Evolutionary conservation across 1,139 yeast genomes (phyloP).

Genomic region (Kluyveromyces sp.): DNA sequence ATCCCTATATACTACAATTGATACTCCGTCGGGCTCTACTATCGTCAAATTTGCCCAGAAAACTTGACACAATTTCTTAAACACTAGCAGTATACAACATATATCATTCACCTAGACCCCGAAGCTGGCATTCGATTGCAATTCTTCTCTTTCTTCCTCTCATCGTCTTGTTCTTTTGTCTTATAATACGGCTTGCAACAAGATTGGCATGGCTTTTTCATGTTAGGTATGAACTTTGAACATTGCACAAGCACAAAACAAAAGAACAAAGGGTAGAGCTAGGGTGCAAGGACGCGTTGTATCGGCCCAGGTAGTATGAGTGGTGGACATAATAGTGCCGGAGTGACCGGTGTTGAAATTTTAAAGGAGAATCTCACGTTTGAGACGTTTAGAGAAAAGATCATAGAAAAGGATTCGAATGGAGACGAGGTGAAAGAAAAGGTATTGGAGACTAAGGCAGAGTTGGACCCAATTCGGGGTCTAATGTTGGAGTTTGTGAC

Average conservation of each 20-base stretch:
- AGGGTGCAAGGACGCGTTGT: too few species aligned
- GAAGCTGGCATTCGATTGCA: neutral
- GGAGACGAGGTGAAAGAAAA: constrained; percentile 9
- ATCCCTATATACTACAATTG: neutral
- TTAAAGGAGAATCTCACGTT: constrained; percentile 2
- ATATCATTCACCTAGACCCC: neutral
- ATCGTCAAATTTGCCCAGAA: neutral
- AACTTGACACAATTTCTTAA: neutral
- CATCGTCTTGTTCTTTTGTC: too few species aligned
- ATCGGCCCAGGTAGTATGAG: too few species aligned
- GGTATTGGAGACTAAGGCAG: constrained; percentile 13
- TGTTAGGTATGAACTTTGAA: too few species aligned
- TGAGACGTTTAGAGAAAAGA: constrained; percentile 2
- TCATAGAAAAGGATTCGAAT: constrained; percentile 1
- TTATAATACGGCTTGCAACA: too few species aligned
- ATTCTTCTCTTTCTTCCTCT: neutral
- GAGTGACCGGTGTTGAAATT: neutral
- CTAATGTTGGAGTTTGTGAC: constrained; percentile 24
- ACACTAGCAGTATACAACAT: neutral
- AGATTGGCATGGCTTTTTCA: too few species aligned
- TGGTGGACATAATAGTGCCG: neutral
- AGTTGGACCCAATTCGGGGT: constrained; percentile 23
- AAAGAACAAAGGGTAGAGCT: too few species aligned
- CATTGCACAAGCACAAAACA: too few species aligned
- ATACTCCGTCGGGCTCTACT: neutral